These are phyloP conservation scores for Mortierella sp. DNA, from an alignment of 371 early-diverging fungal species.

Conservation along the genomic window DNA sequence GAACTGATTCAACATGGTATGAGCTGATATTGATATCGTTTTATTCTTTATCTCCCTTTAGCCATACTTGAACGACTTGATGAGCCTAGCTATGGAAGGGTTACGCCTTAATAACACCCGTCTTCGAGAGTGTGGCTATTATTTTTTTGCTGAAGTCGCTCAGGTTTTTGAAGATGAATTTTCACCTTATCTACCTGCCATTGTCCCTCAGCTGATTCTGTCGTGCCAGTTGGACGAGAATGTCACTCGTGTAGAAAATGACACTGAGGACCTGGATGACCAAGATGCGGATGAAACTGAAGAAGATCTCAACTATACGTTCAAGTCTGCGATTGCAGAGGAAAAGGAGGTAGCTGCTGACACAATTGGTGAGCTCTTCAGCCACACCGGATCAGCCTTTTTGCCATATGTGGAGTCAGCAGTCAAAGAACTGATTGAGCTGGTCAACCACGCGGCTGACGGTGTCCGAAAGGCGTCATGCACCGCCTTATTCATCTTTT, in stretches of 20 bases:
- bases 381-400: constrained; percentile 78
- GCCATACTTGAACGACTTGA: constrained; percentile 79
- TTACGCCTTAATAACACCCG: constrained; percentile 77
- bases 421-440: constrained; percentile 70
- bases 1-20: neutral
- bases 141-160: constrained; percentile 88
- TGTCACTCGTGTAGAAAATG: constrained; percentile 56
- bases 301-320: constrained; percentile 68
- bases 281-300: constrained; percentile 69
- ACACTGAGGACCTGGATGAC: constrained; percentile 56
- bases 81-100: constrained; percentile 85
- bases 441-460: constrained; percentile 81
- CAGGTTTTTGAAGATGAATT: constrained; percentile 88
- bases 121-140: constrained; percentile 87
- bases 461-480: constrained; percentile 86
- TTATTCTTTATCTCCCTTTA: constrained; percentile 10
- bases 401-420: constrained; percentile 87
- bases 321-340: constrained; percentile 87
- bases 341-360: constrained; percentile 94
- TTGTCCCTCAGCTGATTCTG: constrained; percentile 81
- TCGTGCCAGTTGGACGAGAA: constrained; percentile 80
- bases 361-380: constrained; percentile 88
- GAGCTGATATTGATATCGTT: neutral
- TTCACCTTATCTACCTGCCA: constrained; percentile 76
- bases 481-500: constrained; percentile 78